phyloP scores from a whole-genome alignment of 371 early-diverging fungal species.

The Aphelidium insulamus region DNA sequence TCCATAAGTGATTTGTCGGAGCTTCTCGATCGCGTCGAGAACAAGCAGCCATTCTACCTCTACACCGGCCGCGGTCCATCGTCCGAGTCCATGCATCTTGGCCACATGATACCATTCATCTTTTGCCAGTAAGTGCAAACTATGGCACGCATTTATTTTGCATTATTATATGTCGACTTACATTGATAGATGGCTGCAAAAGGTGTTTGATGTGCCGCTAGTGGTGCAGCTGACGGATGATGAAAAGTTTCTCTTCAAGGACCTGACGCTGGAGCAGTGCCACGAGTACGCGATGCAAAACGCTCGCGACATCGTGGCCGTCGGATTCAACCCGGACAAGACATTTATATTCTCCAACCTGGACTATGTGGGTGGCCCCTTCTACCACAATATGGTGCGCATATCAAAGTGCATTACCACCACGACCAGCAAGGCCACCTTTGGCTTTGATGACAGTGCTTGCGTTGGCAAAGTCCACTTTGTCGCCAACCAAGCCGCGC shows the following conservation, averaged over 20 bases:
- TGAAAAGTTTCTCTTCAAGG: conserved; percentile 98
- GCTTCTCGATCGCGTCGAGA: conserved; percentile 75
- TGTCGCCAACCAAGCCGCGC: conserved; percentile 79
- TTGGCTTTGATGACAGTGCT: conserved; percentile 78
- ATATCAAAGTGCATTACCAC: conserved; percentile 71
- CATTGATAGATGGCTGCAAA: conserved; percentile 74
- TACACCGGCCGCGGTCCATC: conserved; percentile 99
- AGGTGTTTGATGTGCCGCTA: conserved; percentile 84
- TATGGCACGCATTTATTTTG: not conserved
- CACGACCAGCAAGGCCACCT: conserved; percentile 60
- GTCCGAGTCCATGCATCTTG: conserved; percentile 91
- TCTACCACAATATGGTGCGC: conserved; percentile 76
- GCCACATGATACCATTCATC: conserved; percentile 96
- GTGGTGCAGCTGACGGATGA: conserved; percentile 99
- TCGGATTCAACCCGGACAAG: conserved; percentile 93
- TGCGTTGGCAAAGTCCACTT: conserved; percentile 81
- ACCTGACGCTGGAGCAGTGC: conserved; percentile 68
- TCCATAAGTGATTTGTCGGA: conserved; percentile 39
- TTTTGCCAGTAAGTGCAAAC: conserved; percentile 73
- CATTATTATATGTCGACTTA: not conserved
- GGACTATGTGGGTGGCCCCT: conserved; percentile 68
- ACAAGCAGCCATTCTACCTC: conserved; percentile 91
- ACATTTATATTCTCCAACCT: conserved; percentile 97
- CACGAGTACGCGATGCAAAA: conserved; percentile 61
- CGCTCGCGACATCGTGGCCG: conserved; percentile 93